A percentile compares a stretch with the other conserved stretches of the same genome.
Evolutionary conservation across 371 early-diverging fungal species (phyloP).

Genomic region (Mucor circinelloides): DNA sequence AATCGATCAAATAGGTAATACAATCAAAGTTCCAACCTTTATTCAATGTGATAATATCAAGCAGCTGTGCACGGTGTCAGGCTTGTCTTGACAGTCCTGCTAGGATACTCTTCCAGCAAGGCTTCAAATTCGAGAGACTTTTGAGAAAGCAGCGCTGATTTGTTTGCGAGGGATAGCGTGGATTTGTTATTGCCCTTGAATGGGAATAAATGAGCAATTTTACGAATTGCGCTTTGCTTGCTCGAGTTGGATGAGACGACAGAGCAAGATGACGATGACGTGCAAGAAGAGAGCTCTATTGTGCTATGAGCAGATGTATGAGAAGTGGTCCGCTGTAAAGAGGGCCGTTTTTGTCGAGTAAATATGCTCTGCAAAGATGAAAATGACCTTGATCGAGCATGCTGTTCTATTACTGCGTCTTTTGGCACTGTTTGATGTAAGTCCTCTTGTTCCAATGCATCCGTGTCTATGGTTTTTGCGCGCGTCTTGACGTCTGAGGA

Average conservation of each 20-base stretch:
- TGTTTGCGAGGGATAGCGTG: neutral
- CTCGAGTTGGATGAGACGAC: neutral
- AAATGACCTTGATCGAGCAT: neutral
- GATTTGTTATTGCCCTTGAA: neutral
- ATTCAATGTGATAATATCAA: neutral
- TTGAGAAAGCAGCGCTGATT: neutral
- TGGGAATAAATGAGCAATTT: neutral
- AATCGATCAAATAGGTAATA: neutral
- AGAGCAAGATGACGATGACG: neutral
- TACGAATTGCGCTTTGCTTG: neutral
- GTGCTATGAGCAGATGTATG: neutral
- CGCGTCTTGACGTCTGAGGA: neutral
- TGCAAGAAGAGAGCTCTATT: neutral
- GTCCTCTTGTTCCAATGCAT: neutral
- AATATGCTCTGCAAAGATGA: neutral
- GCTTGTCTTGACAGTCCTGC: slow-evolving; percentile 3
- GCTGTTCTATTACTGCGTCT: neutral
- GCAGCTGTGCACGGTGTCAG: slow-evolving; percentile 7
- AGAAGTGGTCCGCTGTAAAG: neutral
- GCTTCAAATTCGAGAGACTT: slow-evolving; percentile 16
- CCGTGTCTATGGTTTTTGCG: neutral
- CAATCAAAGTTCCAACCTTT: neutral
- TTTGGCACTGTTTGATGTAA: neutral
- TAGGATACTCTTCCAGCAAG: slow-evolving; percentile 5
- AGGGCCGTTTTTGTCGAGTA: neutral